Evolutionary conservation across 805 yeast genomes (phyloP), one percentile per base, ranked within the genome.

Genomic region (Yamadazyma ubonensis): DNA sequence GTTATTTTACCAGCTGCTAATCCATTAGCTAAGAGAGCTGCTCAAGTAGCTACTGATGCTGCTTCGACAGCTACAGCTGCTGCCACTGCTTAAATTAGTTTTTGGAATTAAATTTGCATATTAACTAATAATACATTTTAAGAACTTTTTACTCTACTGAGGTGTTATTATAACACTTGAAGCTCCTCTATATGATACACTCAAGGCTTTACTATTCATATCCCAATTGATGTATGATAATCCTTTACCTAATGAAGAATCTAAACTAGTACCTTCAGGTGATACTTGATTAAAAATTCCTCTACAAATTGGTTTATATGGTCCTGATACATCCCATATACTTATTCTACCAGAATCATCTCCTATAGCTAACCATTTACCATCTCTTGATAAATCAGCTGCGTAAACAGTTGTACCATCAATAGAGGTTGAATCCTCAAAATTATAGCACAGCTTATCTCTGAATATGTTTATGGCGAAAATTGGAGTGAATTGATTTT

Each of bases 301-400:
- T 12, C 28, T 36, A 30, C 44, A 43, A 12, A 34, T 21, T n/a
- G 38, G 38, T 15, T 23, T 30, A 9, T 19, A 5, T 2, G 10
- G 16, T 7, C 10, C 16, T n/a, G 15, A 7, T 1, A 76, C 50
- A 43, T 73, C 72, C 74, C 82, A 81, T 0, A 84, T 53, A 8
- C 73, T 58, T 2, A 84, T 67, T 18, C 67, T 66, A 0, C 91
- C 89, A 28, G 76, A 77, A 39, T 77, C 75, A 29, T 82, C 86
- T 1, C 87, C 95, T 2, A 83, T 64, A 0, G 81, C 88, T 19
- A 81, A 57, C 49, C 61, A 68, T 9, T 61, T 54, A 32, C 58
- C 57, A 52, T 76, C 67, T 0, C 76, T 73, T 0, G 88, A 78
- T 6, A 84, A 44, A 1, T 67, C 58, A 2, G 81, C 79, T 14